Conservation (phyloP, 73 alveolate species). For the Blepharisma japonicum region DNA sequence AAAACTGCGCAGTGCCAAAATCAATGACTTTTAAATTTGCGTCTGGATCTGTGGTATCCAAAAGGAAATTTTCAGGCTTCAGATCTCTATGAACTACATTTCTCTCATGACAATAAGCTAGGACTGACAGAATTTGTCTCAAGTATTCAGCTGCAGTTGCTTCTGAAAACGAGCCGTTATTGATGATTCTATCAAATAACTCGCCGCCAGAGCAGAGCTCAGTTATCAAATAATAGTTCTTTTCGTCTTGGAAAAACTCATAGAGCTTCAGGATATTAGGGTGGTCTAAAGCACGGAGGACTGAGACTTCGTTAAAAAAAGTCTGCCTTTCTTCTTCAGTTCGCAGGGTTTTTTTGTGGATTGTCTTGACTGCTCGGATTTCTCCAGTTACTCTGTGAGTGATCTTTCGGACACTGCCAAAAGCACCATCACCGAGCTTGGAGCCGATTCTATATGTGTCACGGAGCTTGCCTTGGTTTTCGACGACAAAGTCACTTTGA, state of each 20-base stretch:
- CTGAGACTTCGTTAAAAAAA: conserved; percentile 75
- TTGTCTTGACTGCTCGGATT: conserved; percentile 48
- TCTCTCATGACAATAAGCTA: conserved; percentile 90
- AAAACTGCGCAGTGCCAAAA: conserved; percentile 79
- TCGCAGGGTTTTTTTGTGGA: not conserved
- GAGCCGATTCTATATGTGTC: conserved; percentile 56
- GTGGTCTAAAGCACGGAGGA: conserved; percentile 69
- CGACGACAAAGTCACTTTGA: conserved; percentile 34
- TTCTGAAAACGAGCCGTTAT: conserved; percentile 76
- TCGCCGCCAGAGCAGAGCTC: conserved; percentile 80
- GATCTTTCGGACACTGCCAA: conserved; percentile 63
- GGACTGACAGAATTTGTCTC: conserved; percentile 89
- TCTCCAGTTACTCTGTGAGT: conserved; percentile 58
- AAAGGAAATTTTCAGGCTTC: conserved; percentile 79
- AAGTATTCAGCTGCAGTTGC: conserved; percentile 66
- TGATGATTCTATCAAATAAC: conserved; percentile 69
- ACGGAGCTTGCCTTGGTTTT: conserved; percentile 57
- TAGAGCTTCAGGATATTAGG: conserved; percentile 84
- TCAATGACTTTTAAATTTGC: conserved; percentile 78
- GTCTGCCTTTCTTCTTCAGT: conserved; percentile 46
- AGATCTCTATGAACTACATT: conserved; percentile 88
- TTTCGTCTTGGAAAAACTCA: conserved; percentile 81
- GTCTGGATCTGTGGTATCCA: conserved; percentile 64
- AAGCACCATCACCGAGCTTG: conserved; percentile 64
- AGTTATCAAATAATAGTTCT: conserved; percentile 69